A percentile compares a stretch with the other conserved stretches of the same genome.
phyloP scores from a whole-genome alignment of 495 filamentous ascomycete genomes.

The Tuber borchii region DNA sequence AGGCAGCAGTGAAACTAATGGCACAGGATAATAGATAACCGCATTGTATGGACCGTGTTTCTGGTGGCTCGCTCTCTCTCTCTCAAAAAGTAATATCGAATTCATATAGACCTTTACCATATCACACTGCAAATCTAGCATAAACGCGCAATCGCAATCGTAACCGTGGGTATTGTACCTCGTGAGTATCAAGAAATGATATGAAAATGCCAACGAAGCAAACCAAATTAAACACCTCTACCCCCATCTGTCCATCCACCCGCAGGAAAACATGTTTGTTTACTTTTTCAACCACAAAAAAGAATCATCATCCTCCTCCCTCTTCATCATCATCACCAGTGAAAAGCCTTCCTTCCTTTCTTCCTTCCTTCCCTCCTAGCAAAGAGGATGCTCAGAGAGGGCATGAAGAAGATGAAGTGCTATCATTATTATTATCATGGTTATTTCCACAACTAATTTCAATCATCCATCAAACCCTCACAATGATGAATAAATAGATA shows the following conservation, averaged over 20 bases:
- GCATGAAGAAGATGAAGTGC: neutral
- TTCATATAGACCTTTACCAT: constrained; percentile 4
- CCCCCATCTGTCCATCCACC: neutral
- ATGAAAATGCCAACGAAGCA: constrained; percentile 4
- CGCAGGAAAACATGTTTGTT: neutral
- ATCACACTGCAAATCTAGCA: neutral
- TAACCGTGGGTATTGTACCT: neutral
- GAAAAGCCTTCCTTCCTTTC: neutral
- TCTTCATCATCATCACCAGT: neutral
- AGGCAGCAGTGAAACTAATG: neutral
- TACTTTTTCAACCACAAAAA: constrained; percentile 3
- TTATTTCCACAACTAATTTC: neutral
- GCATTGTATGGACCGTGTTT: neutral
- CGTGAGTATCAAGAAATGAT: constrained; percentile 4
- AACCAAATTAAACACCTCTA: constrained; percentile 3
- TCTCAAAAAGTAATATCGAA: constrained; percentile 5
- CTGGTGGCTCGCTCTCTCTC: neutral
- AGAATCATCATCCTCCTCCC: neutral
- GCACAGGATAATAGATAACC: neutral
- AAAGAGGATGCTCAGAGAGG: neutral
- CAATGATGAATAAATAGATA: constrained; percentile 14
- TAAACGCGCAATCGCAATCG: constrained; percentile 3
- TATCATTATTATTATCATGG: neutral
- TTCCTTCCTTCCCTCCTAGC: neutral
- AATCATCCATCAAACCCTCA: constrained; percentile 18